Conservation (phyloP, 208 protist species). For the Leishmania gerbilli region DNA sequence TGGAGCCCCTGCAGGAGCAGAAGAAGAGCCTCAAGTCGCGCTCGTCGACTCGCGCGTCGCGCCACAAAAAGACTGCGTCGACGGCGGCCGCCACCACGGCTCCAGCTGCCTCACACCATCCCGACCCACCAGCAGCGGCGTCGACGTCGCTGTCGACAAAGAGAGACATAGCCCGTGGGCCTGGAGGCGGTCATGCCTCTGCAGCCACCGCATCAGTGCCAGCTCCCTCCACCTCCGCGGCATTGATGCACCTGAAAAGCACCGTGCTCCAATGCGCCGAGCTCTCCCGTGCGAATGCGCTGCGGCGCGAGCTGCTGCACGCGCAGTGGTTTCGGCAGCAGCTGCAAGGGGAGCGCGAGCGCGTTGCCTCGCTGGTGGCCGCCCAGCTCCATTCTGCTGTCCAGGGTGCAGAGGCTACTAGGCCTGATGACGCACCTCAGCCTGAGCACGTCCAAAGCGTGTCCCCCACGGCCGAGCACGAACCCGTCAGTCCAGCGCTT, state of each 20-base stretch:
- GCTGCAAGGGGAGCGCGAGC: constrained; percentile 13
- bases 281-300: constrained; percentile 41
- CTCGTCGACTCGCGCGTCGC: background rate
- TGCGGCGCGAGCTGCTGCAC: constrained; percentile 49
- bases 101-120: background rate
- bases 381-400: background rate
- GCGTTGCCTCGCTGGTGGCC: background rate
- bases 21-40: background rate
- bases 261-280: constrained; percentile 34
- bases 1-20: background rate
- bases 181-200: background rate
- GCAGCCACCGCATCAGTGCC: background rate
- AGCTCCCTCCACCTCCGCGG: background rate
- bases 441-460: background rate
- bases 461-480: background rate
- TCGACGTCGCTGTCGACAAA: background rate
- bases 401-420: background rate
- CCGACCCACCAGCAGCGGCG: background rate
- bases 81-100: background rate
- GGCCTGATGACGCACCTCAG: background rate
- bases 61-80: background rate
- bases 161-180: background rate
- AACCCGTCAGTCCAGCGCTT: background rate
- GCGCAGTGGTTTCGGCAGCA: constrained; percentile 34
- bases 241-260: constrained; percentile 3